phyloP scores from a whole-genome alignment of 2,329 filamentous ascomycete species.

The Penicillium sp. region DNA sequence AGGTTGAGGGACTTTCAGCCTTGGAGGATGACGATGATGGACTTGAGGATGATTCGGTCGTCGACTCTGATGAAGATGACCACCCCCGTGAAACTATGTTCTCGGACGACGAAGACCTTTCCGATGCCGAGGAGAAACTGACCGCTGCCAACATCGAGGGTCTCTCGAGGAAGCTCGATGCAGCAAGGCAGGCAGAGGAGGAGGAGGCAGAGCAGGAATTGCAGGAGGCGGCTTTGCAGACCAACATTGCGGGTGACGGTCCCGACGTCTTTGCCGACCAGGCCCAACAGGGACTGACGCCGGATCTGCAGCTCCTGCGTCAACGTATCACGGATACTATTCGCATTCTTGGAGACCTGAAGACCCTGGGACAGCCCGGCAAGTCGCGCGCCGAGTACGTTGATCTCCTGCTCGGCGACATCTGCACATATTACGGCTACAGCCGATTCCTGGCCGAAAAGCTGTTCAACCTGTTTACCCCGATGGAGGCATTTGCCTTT shows the following conservation, averaged over 20 bases:
- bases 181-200: conserved; percentile 69
- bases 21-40: conserved; percentile 55
- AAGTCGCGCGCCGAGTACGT: conserved; percentile 86
- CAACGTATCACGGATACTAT: conserved; percentile 89
- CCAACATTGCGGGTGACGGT: conserved; percentile 79
- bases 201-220: conserved; percentile 81
- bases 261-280: conserved; percentile 61
- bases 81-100: conserved; percentile 67
- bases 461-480: conserved; percentile 85
- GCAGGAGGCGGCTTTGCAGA: conserved; percentile 79
- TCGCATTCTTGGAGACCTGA: conserved; percentile 83
- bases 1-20: conserved; percentile 44
- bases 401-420: conserved; percentile 78
- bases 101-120: conserved; percentile 89
- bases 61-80: conserved; percentile 66
- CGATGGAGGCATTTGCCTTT: conserved; percentile 92
- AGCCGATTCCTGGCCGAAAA: conserved; percentile 93
- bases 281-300: conserved; percentile 63
- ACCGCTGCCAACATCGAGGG: conserved; percentile 96
- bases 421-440: conserved; percentile 96
- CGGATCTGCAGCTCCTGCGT: conserved; percentile 83
- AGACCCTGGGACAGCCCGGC: conserved; percentile 71
- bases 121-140: conserved; percentile 80
- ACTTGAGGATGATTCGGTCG: conserved; percentile 54
- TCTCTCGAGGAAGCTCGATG: conserved; percentile 77